Conservation (phyloP, 495 filamentous ascomycete genomes). For the Xylaria flabelliformis region DNA sequence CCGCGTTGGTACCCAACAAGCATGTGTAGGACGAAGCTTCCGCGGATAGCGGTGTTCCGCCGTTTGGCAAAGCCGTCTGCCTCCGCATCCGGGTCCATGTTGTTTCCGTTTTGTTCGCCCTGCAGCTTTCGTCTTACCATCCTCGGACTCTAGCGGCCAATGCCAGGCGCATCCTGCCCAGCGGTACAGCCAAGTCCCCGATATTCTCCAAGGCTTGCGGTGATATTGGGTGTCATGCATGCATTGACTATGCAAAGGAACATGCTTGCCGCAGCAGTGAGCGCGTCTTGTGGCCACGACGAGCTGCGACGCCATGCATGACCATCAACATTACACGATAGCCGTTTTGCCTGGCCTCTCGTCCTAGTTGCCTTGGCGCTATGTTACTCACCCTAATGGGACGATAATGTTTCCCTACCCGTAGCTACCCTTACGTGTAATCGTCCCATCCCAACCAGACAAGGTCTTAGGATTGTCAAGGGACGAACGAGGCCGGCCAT, state of each 20-base stretch:
- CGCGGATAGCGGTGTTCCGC: conserved; percentile 14
- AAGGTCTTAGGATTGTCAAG: conserved; percentile 14
- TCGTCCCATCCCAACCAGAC: conserved; percentile 14
- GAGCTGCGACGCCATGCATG: conserved; percentile 24
- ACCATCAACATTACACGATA: conserved; percentile 9
- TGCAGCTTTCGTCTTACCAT: conserved; percentile 25
- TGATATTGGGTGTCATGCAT: conserved; percentile 21
- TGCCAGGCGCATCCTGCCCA: conserved; percentile 9
- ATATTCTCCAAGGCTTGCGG: not conserved
- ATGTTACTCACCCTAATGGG: conserved; percentile 12
- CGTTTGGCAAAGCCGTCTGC: not conserved
- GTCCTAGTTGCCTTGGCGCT: conserved; percentile 18
- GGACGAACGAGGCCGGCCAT: not conserved
- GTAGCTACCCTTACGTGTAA: conserved; percentile 14
- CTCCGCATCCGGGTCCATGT: conserved; percentile 13
- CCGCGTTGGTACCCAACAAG: conserved; percentile 27
- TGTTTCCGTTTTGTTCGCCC: conserved; percentile 24
- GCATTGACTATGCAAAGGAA: conserved; percentile 15
- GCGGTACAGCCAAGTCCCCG: conserved; percentile 8
- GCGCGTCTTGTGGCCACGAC: conserved; percentile 20
- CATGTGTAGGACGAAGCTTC: conserved; percentile 2
- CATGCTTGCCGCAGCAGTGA: not conserved
- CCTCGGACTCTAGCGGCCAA: conserved; percentile 18
- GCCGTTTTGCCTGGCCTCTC: conserved; percentile 7
- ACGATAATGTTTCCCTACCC: not conserved